Base-by-base conservation (phyloP, 495 filamentous ascomycete species). In the Filosporella fistucella region DNA sequence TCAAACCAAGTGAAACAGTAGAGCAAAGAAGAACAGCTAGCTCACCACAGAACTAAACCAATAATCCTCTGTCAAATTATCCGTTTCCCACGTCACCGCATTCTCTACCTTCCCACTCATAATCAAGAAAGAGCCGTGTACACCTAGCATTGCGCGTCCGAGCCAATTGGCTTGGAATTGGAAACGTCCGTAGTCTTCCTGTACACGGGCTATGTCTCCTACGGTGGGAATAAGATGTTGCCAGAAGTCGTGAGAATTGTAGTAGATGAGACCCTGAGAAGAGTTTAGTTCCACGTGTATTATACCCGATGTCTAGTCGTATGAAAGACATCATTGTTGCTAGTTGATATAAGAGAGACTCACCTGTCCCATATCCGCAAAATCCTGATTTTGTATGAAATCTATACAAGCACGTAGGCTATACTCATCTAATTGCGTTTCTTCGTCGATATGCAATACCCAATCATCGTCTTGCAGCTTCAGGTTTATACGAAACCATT, bases 381-480 rank as follows among this genome's bases (percentile, higher is more conserved):
- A 16, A 7, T 16, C 24, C 16, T 34, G 14, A 16, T 11, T 33
- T 18, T 45, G 4, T 6, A 23, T 23, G 28, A 45, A 45, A 4
- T 45, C n/a, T 23, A 45, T 13, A 20, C 42, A 45, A 17, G 42
- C 28, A 32, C 20, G 25, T 2, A 45, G 10, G n/a, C 14, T 32
- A 21, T 45, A 28, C 3, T n/a, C 28, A 34, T 45, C 42, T 3
- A 45, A 16, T 2, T 32, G 17, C 8, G 42, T 45, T 45, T 45
- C 42, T 23, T 45, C 42, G 16, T 45, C 42, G 13, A 45, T 11
- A 45, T 45, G 42, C 20, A 45, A 16, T 9, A 45, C 28, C 42
- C 42, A 45, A 9, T 45, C 42, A 9, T 30, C 25, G 9, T 30
- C 16, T 4, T 17, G 25, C n/a, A 45, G 13, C 20, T 45, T 30